Conservation (phyloP, 352 stramenopile species). For the Globisporangium mamillatum region DNA sequence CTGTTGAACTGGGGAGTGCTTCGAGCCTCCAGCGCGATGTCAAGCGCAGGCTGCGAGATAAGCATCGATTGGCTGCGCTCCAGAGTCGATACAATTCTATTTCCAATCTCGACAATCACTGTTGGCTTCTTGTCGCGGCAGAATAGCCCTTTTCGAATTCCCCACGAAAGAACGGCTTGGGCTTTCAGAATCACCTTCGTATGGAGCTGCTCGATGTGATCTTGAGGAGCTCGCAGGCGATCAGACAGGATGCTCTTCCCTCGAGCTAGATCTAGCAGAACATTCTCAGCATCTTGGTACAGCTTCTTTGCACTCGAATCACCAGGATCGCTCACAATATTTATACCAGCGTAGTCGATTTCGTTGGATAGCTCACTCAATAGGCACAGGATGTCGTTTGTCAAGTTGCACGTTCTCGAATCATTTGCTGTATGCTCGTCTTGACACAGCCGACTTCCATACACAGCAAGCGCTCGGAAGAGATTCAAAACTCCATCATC, state of each 20-base stretch:
- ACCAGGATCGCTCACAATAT: conserved; percentile 16
- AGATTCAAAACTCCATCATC: conserved; percentile 39
- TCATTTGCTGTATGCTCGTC: not conserved
- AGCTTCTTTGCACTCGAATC: conserved; percentile 24
- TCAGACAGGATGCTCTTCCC: conserved; percentile 5
- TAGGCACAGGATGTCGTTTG: conserved; percentile 31
- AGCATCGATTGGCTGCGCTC: not conserved
- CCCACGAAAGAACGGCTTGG: conserved; percentile 40
- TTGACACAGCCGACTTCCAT: conserved; percentile 5
- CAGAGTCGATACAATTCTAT: not conserved
- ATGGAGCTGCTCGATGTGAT: not conserved
- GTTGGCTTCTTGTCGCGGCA: conserved; percentile 15
- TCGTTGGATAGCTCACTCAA: conserved; percentile 32
- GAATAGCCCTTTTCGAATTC: conserved; percentile 39
- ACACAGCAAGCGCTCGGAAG: conserved; percentile 27
- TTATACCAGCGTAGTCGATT: conserved; percentile 38
- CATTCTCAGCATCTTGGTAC: conserved; percentile 24
- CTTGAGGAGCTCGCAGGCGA: not conserved
- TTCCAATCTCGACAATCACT: conserved; percentile 11
- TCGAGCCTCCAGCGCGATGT: conserved; percentile 14
- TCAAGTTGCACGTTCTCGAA: conserved; percentile 13
- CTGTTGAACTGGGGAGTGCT: conserved; percentile 20
- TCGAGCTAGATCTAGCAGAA: conserved; percentile 18
- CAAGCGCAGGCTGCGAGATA: not conserved
- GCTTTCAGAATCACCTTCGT: conserved; percentile 28